These are phyloP conservation scores for Hawksworthiomyces lignivorus DNA, from an alignment of 2,329 filamentous ascomycete species.

Conservation along the genomic window DNA sequence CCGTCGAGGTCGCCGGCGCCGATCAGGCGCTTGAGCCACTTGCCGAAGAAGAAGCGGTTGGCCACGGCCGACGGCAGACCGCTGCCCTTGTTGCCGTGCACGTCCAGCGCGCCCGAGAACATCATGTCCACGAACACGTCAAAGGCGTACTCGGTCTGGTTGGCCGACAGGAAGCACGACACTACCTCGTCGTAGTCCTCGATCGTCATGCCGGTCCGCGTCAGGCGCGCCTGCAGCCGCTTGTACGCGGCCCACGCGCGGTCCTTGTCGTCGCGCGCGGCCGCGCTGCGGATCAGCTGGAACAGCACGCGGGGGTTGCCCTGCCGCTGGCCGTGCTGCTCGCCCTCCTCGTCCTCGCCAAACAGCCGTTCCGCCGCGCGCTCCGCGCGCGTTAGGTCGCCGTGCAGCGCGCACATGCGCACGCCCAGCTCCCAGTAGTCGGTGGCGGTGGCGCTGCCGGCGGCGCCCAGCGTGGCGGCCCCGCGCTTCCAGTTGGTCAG, in stretches of 20 bases:
- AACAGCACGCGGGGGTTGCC: slow-evolving; percentile 13
- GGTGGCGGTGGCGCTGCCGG: slow-evolving; percentile 37
- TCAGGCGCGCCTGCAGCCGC: slow-evolving; percentile 51
- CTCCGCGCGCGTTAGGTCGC: slow-evolving; percentile 52
- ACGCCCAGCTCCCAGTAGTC: slow-evolving; percentile 59
- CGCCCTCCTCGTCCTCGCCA: slow-evolving; percentile 28
- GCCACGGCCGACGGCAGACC: slow-evolving; percentile 40
- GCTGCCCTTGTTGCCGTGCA: slow-evolving; percentile 28
- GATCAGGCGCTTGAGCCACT: slow-evolving; percentile 81
- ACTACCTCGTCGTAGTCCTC: slow-evolving; percentile 71
- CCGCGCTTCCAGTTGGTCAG: slow-evolving; percentile 56
- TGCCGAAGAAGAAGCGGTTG: slow-evolving; percentile 79
- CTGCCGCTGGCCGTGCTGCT: neutral
- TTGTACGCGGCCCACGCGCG: slow-evolving; percentile 63
- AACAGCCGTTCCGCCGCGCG: slow-evolving; percentile 39
- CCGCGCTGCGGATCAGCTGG: slow-evolving; percentile 13
- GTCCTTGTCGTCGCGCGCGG: slow-evolving; percentile 29
- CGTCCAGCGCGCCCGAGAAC: slow-evolving; percentile 48
- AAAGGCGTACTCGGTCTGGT: slow-evolving; percentile 59
- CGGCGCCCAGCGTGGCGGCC: slow-evolving; percentile 43
- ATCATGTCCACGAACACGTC: slow-evolving; percentile 87
- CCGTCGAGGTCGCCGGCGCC: slow-evolving; percentile 63
- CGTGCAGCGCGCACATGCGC: slow-evolving; percentile 52
- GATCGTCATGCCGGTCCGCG: slow-evolving; percentile 45
- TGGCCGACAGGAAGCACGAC: slow-evolving; percentile 59